Evolutionary conservation across 2,329 filamentous ascomycete species (phyloP), one percentile per base, ranked within the genome.

Genomic region (Colletotrichum theobromicola): DNA sequence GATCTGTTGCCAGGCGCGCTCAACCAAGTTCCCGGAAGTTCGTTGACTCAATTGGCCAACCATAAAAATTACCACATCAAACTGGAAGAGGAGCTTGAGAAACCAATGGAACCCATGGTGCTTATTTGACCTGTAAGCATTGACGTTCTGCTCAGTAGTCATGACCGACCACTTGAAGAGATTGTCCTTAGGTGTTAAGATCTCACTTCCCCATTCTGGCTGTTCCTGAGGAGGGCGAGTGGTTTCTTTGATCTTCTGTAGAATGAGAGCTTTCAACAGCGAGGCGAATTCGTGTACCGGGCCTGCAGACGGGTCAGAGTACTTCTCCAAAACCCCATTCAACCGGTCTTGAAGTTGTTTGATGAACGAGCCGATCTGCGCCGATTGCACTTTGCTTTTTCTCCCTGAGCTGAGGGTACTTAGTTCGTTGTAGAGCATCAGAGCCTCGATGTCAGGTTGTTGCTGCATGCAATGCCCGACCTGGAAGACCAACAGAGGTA

Each of bases 51-150:
- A 84, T 78, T 91, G 88, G 5, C 88, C 88, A 0, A 87, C 86
- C 80, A 91, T 84, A 78, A 89, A 90, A 30, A 87, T 83, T 72
- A 91, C 88, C n/a, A 91, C 82, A 70, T 90, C 90, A 53, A 88
- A 81, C 77, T 91, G 89, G 79, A 92, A 90, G 77, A 90, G 87
- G 26, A 84, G 82, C 73, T 86, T 85, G 78, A 87, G 83, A 75
- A 88, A 90, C 90, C 90, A 92, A 18, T 88, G 78, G 78, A 91
- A 91, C 2, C 88, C 87, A 4, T 65, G 70, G 37, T 72, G 64
- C 42, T 62, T 72, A 2, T 83, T 84, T 34, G 84, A 82, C 18
- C 81, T 81, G 76, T 89, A 89, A 15, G 87, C 82, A 15, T 82
- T 81, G 7, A 87, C 79, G 68, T 86, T 86, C 72, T 89, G 85